A percentile compares a stretch with the other conserved stretches of the same genome.
These are phyloP conservation scores for Rhododendron williamsianum DNA, from an alignment of 148 eudicot genomes.

Conservation along the genomic window DNA sequence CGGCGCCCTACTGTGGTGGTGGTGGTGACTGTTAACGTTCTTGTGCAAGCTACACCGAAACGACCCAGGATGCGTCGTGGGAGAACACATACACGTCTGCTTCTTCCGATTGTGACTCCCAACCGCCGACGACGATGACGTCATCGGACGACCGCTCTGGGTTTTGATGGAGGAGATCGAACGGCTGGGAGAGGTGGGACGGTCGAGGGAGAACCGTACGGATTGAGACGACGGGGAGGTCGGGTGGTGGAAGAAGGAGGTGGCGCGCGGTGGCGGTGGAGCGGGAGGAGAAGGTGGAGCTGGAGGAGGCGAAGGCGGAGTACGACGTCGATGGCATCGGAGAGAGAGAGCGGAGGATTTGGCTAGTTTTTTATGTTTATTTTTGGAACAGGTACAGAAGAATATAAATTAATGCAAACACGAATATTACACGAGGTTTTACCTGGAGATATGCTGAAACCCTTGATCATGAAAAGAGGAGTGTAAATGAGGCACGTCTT, in stretches of 20 bases:
- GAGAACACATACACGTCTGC: conserved; percentile 15
- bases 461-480: too few species aligned
- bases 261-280: neutral
- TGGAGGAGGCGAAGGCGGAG: conserved; percentile 44
- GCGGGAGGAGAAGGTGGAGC: conserved; percentile 33
- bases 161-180: conserved; percentile 28
- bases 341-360: conserved; percentile 43
- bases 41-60: conserved; percentile 23
- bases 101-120: conserved; percentile 18
- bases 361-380: too few species aligned
- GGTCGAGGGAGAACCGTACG: conserved; percentile 48
- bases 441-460: too few species aligned
- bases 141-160: conserved; percentile 10
- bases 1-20: conserved; percentile 1
- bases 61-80: conserved; percentile 15
- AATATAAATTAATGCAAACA: too few species aligned
- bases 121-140: conserved; percentile 4
- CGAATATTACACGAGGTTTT: too few species aligned
- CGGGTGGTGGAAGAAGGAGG: conserved; percentile 24
- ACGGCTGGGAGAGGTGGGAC: conserved; percentile 40
- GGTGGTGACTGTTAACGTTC: neutral
- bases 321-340: conserved; percentile 21
- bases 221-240: conserved; percentile 34
- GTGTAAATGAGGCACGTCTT: too few species aligned
- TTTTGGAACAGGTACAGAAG: too few species aligned